Evolutionary conservation across 805 yeast species (phyloP), one percentile per base, ranked within the genome.

Genomic region (Candida montana): DNA sequence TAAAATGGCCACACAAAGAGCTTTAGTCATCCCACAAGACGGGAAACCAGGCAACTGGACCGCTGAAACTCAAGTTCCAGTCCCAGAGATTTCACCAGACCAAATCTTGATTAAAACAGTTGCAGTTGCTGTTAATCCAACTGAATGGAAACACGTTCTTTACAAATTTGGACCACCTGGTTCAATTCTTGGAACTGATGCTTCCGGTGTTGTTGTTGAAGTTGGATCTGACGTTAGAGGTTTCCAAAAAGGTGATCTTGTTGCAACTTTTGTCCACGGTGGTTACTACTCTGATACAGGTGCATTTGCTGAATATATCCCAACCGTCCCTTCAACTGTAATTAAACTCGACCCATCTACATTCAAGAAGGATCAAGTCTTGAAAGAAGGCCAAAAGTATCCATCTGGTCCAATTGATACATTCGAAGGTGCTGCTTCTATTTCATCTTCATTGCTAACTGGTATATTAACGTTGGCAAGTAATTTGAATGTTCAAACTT

Each of bases 141-240:
- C 83, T 6, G 90, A 83, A 54, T 80, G 83, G 81, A 80, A 80
- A 52, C 84, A 80, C 51, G 55, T 71, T 33, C 66, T 54, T 4
- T 57, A 41, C 39, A 52, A 64, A 9, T 50, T 62, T 42, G 75
- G 78, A 16, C 59, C 49, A 2, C 59, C 69, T 29, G 83, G 81
- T 21, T 54, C 67, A 20, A 66, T 79, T 35, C 56, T 69, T 12
- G 91, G 90, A n/a, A 63, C 77, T 41, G 89, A 83, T 54, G 74
- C 69, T 26, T 60, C 83, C 35, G 85, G 85, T 33, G 63, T 64
- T 26, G 78, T 81, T 33, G 72, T 75, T 15, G 82, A 61, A 35
- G 63, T 71, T 30, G 80, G 80, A 18, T 47, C 62, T 4, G 54
- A 65, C 10, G 77, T 72, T 35, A 57, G 47, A 19, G 58, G 53